Percentiles rank a stretch among this genome's conserved stretches.
Conservation (phyloP, 768 basidiomycete genomes). For the Lactarius sanguifluus region DNA sequence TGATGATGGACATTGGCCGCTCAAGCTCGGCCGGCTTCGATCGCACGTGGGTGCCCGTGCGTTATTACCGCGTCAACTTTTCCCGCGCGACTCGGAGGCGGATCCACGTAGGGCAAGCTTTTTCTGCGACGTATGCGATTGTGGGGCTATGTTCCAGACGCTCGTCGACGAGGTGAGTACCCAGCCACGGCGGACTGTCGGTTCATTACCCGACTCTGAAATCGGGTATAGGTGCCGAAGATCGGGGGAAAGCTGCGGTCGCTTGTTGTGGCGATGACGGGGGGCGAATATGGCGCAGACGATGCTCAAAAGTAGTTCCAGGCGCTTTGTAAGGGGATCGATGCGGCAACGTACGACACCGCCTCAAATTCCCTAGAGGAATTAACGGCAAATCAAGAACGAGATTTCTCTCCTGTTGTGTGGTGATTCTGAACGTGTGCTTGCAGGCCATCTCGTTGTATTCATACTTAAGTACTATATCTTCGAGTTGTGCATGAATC, state of each 20-base stretch:
- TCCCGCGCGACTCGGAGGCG: slow-evolving; percentile 9
- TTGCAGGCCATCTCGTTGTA: background rate
- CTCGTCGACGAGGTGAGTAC: slow-evolving; percentile 15
- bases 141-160: slow-evolving; percentile 12
- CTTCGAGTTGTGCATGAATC: no score
- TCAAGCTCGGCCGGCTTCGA: slow-evolving; percentile 16
- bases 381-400: background rate
- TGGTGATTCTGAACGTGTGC: background rate
- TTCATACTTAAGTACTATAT: background rate
- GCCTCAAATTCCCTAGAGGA: background rate
- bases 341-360: slow-evolving; percentile 43
- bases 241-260: slow-evolving; percentile 44
- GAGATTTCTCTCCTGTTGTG: no score
- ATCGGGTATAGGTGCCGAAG: slow-evolving; percentile 39
- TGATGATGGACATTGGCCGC: slow-evolving; percentile 29
- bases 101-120: slow-evolving; percentile 15
- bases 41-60: slow-evolving; percentile 18
- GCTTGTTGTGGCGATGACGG: slow-evolving; percentile 47
- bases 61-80: slow-evolving; percentile 28
- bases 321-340: slow-evolving; percentile 46
- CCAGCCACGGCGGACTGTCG: background rate
- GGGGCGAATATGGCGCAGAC: slow-evolving; percentile 48
- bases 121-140: slow-evolving; percentile 22
- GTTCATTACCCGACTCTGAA: background rate
- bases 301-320: slow-evolving; percentile 51